Evolutionary conservation across 768 basidiomycete genomes (phyloP).

Genomic region (Pleurotus eryngii): DNA sequence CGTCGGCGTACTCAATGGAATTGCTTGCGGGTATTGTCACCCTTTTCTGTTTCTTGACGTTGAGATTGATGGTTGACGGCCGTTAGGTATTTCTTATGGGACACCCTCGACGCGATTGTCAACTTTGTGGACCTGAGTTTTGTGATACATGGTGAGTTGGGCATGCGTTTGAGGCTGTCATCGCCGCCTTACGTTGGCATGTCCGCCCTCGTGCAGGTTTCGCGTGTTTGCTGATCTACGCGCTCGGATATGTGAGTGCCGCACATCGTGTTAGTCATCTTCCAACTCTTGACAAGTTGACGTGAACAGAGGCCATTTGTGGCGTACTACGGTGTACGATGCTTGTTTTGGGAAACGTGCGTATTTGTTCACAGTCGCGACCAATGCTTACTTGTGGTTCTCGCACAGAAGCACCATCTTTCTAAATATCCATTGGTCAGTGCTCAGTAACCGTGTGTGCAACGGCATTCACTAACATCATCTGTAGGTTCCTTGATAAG

Average conservation of each 20-base stretch:
- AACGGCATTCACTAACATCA: slow-evolving; percentile 1
- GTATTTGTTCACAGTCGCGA: slow-evolving; percentile 15
- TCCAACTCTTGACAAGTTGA: no score
- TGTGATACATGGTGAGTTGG: slow-evolving; percentile 62
- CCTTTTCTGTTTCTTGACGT: neutral
- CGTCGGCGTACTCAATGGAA: slow-evolving; percentile 57
- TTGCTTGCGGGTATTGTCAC: slow-evolving; percentile 59
- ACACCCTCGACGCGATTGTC: slow-evolving; percentile 64
- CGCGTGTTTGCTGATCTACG: slow-evolving; percentile 62
- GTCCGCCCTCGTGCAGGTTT: slow-evolving; percentile 34
- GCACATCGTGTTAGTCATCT: no score
- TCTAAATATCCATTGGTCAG: slow-evolving; percentile 83
- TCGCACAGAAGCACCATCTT: slow-evolving; percentile 71
- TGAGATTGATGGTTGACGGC: neutral
- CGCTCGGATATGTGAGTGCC: slow-evolving; percentile 59
- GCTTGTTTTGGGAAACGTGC: slow-evolving; percentile 80
- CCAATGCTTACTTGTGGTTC: no score
- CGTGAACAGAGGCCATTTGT: slow-evolving; percentile 61
- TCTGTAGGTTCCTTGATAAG: slow-evolving; percentile 71
- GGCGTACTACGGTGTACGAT: slow-evolving; percentile 74
- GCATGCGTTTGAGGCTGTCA: neutral
- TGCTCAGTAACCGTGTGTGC: neutral
- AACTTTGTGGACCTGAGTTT: slow-evolving; percentile 74
- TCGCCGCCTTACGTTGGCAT: neutral
- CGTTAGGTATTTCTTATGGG: slow-evolving; percentile 80